Evolutionary conservation across 2,329 filamentous ascomycete species (phyloP).

Genomic region (Aspergillus fijiensis): DNA sequence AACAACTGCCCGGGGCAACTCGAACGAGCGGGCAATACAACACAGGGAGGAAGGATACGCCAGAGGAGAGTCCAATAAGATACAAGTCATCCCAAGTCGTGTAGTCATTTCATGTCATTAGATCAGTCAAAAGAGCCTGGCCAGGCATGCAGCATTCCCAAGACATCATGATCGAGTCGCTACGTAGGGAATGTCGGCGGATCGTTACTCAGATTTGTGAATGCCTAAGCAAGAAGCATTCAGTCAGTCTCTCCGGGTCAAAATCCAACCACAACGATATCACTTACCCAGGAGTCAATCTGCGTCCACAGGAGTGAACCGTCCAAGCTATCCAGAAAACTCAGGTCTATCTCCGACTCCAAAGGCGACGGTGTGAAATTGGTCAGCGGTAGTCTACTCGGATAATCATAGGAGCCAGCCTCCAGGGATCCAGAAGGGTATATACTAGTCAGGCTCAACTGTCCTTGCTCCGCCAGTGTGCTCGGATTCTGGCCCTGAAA

Average conservation of each 20-base stretch:
- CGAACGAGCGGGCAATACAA: not conserved
- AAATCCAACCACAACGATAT: not conserved
- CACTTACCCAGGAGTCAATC: slow-evolving; percentile 39
- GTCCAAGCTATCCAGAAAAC: slow-evolving; percentile 37
- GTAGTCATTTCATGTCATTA: too few relatives aligned
- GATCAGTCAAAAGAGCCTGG: not conserved
- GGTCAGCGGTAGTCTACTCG: slow-evolving; percentile 21
- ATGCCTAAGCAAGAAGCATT: slow-evolving; percentile 28
- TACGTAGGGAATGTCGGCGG: slow-evolving; percentile 24
- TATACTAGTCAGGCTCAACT: not conserved
- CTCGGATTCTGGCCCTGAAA: slow-evolving; percentile 1
- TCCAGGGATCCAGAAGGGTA: slow-evolving; percentile 15
- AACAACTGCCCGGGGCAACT: not conserved
- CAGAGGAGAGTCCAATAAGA: too few relatives aligned
- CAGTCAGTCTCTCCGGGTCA: not conserved
- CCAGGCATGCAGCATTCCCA: not conserved
- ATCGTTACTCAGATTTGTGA: slow-evolving; percentile 35
- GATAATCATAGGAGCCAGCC: slow-evolving; percentile 17
- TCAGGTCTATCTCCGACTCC: slow-evolving; percentile 26
- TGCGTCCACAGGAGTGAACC: slow-evolving; percentile 42
- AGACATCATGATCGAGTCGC: not conserved
- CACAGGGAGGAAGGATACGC: not conserved
- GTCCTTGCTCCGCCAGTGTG: slow-evolving; percentile 6
- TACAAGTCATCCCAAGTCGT: too few relatives aligned
- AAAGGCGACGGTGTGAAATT: slow-evolving; percentile 19